These are phyloP conservation scores for Cercospora janseana DNA, from an alignment of 2,329 filamentous ascomycete genomes.

Conservation along the genomic window DNA sequence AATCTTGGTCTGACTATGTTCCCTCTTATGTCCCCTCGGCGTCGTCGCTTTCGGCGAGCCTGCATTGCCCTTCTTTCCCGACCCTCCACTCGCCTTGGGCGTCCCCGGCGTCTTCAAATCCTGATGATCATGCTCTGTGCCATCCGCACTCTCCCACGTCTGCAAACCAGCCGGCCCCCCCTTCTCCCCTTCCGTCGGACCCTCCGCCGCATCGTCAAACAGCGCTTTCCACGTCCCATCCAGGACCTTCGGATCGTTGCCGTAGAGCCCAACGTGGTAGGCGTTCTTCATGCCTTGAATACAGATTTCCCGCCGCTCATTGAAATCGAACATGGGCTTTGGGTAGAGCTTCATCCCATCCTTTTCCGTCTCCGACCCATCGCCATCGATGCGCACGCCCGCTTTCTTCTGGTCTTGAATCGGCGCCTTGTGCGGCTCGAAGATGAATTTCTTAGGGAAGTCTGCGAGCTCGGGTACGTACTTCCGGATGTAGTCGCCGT, in stretches of 20 bases:
- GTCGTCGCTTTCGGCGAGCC: slow-evolving; percentile 8
- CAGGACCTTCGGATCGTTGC: slow-evolving; percentile 60
- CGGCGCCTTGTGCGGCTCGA: slow-evolving; percentile 75
- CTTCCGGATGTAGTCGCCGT: slow-evolving; percentile 61
- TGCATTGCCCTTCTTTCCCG: slow-evolving; percentile 1
- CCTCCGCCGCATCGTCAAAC: slow-evolving; percentile 50
- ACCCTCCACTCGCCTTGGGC: slow-evolving; percentile 11
- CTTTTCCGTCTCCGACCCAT: slow-evolving; percentile 42
- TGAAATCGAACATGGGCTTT: slow-evolving; percentile 76
- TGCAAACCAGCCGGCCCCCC: slow-evolving; percentile 43
- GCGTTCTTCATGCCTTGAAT: slow-evolving; percentile 68
- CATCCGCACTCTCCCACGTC: slow-evolving; percentile 31
- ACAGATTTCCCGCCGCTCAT: slow-evolving; percentile 60
- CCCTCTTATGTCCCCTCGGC: slow-evolving; percentile 33
- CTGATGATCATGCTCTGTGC: slow-evolving; percentile 26
- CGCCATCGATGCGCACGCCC: slow-evolving; percentile 59
- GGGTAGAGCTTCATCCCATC: slow-evolving; percentile 58
- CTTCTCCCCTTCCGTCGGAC: slow-evolving; percentile 43
- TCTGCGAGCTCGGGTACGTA: slow-evolving; percentile 57
- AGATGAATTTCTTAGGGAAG: slow-evolving; percentile 68
- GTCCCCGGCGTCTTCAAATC: slow-evolving; percentile 19
- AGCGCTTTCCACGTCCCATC: slow-evolving; percentile 58
- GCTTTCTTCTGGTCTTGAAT: slow-evolving; percentile 67
- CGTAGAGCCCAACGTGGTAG: slow-evolving; percentile 63
- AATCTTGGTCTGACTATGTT: slow-evolving; percentile 36